Evolutionary conservation across 148 eudicot species (phyloP), one percentile per base, ranked within the genome.

Genomic region (Bassia scoparia): DNA sequence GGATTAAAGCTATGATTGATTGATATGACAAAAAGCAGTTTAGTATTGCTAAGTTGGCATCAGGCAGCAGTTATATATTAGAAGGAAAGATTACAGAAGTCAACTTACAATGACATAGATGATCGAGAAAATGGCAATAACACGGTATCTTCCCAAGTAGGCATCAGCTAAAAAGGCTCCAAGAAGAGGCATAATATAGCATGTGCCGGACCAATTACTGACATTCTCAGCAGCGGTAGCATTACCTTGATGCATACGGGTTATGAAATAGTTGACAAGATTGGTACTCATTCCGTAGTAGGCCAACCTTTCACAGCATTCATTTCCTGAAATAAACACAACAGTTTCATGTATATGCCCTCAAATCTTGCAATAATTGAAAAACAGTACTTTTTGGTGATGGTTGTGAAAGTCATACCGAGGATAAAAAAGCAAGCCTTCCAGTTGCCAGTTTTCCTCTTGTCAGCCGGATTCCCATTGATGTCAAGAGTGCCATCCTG

Each of bases 141-240:
- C 89, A 87, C 84, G 81, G 52, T 90, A 90, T 88, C 92, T 76
- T 53, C 96, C 96, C 75, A 75, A 68, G 74, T 82, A 90, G 37
- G 96, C 81, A 81, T 90, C 96, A 31, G 96, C 96, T 33, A 88
- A 52, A 55, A 90, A 90, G 34, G 96, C 92, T 24, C 96, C 96
- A 12, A 90, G 65, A 73, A 90, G 81, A 18, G 96, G 92, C 46
- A 83, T 88, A 76, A 86, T 44, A 55, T 88, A 88, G 85, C 90
- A 88, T 4, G 96, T 90, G 31, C 96, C 96, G 0, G 92, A 88
- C 92, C 96, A 90, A 62, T 85, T 90, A 17, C 81, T 90, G 53
- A 90, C 96, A 74, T 74, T 86, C 35, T 82, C 81, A 0, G 88
- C 79, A 46, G 96, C 92, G 14, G 67, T 49, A 3, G 79, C 90